Conservation (phyloP, 164 flowering plant genomes). For the Vitis cinerea region DNA sequence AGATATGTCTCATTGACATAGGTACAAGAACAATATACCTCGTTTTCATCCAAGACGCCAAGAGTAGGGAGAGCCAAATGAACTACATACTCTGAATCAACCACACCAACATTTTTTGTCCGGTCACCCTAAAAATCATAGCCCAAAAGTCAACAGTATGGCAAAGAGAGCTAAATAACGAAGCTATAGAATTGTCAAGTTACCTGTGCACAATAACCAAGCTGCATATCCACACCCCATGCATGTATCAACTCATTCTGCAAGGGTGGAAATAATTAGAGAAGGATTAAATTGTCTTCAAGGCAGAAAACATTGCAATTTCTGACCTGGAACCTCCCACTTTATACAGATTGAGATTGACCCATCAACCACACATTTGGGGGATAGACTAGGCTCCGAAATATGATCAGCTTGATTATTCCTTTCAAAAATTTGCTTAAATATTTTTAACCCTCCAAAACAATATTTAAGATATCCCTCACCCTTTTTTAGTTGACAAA, state of each 20-base stretch:
- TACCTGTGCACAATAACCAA: constrained; percentile 95
- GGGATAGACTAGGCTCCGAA: not conserved
- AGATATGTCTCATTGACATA: not conserved
- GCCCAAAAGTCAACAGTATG: not conserved
- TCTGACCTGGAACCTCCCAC: not conserved
- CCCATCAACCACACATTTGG: not conserved
- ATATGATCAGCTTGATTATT: not conserved
- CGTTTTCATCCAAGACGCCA: constrained; percentile 41
- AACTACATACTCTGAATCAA: constrained; percentile 77
- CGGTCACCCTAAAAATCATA: constrained; percentile 65
- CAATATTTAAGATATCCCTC: no score
- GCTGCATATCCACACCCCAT: constrained; percentile 88
- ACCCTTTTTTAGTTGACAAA: no score
- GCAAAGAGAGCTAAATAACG: not conserved
- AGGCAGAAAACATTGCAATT: not conserved
- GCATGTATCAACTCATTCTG: constrained; percentile 98
- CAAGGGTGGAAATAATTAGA: not conserved
- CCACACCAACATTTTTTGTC: constrained; percentile 76
- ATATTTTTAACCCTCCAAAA: no score
- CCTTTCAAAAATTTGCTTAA: no score
- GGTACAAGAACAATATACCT: constrained; percentile 32
- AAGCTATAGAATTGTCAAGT: constrained; percentile 1
- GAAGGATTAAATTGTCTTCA: not conserved
- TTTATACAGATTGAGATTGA: not conserved
- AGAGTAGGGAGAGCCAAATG: constrained; percentile 82